Conservation (phyloP, 139 green algal species). For the Yamagishiella unicocca region DNA sequence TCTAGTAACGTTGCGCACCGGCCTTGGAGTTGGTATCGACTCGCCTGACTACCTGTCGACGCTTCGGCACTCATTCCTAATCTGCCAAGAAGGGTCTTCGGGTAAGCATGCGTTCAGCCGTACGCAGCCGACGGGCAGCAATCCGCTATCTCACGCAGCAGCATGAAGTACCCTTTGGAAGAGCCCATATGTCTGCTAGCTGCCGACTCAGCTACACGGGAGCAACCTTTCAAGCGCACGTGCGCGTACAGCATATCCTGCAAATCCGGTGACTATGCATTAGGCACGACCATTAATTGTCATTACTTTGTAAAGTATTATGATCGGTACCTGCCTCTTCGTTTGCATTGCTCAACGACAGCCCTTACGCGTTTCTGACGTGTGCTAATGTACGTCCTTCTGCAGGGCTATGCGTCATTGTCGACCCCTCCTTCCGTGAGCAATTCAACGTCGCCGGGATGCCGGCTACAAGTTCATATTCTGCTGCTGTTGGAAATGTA, state of each 20-base stretch:
- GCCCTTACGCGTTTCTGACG: background rate
- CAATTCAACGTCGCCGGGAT: constrained; percentile 12
- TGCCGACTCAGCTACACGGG: background rate
- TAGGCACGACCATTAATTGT: background rate
- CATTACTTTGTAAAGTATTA: background rate
- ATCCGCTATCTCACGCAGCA: background rate
- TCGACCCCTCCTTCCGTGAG: constrained; percentile 27
- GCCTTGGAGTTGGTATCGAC: constrained; percentile 1
- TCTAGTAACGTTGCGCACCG: constrained; percentile 5
- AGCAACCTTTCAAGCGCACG: background rate
- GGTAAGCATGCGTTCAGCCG: background rate
- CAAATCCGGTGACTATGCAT: background rate
- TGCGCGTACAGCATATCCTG: no score
- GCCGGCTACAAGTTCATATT: background rate
- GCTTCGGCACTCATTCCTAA: constrained; percentile 33
- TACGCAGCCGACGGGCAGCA: background rate
- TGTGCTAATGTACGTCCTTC: background rate
- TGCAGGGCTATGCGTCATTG: constrained; percentile 29
- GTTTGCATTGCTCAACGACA: background rate
- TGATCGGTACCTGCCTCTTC: background rate
- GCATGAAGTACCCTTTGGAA: background rate
- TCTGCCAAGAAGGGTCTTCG: constrained; percentile 2
- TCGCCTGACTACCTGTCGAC: constrained; percentile 8
- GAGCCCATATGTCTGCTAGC: background rate
- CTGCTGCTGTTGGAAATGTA: background rate